Conservation (phyloP, 2,329 filamentous ascomycete genomes). For the Fusarium sp. region DNA sequence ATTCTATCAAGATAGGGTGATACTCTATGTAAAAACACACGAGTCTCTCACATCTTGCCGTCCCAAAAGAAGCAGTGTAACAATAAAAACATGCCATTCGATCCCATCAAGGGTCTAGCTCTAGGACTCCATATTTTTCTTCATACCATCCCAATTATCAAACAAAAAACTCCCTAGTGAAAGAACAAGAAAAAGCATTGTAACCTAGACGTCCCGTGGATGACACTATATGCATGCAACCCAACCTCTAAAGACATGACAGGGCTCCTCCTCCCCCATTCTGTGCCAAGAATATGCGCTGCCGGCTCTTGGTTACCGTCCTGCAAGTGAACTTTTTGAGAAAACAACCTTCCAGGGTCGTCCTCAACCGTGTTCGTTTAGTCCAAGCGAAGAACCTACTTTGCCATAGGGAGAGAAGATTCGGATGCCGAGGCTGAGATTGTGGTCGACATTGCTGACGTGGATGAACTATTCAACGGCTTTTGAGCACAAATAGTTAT, state of each 20-base stretch:
- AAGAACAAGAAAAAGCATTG: conserved; percentile 1
- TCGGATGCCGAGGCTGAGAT: conserved; percentile 20
- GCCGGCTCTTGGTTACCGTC: background rate
- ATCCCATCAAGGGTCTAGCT: background rate
- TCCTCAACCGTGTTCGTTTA: conserved; percentile 2
- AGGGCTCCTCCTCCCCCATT: background rate
- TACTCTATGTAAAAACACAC: too few species aligned
- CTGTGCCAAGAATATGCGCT: background rate
- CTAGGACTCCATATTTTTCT: background rate
- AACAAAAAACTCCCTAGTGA: background rate
- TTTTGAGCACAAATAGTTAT: conserved; percentile 34
- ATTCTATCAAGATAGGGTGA: too few species aligned
- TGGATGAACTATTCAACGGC: conserved; percentile 15
- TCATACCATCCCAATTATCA: conserved; percentile 7
- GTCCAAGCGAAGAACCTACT: background rate
- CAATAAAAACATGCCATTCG: background rate
- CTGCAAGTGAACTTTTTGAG: background rate
- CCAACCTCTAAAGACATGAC: background rate
- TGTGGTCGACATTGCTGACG: conserved; percentile 13
- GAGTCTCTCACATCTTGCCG: background rate
- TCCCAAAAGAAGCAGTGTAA: background rate
- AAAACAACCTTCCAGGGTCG: background rate
- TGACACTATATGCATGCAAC: conserved; percentile 2
- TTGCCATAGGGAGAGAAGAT: conserved; percentile 12
- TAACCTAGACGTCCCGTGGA: conserved; percentile 3